Evolutionary conservation across 2,329 filamentous ascomycete genomes (phyloP), one percentile per base, ranked within the genome.

Genomic region (Reticulascus tulasneorum): DNA sequence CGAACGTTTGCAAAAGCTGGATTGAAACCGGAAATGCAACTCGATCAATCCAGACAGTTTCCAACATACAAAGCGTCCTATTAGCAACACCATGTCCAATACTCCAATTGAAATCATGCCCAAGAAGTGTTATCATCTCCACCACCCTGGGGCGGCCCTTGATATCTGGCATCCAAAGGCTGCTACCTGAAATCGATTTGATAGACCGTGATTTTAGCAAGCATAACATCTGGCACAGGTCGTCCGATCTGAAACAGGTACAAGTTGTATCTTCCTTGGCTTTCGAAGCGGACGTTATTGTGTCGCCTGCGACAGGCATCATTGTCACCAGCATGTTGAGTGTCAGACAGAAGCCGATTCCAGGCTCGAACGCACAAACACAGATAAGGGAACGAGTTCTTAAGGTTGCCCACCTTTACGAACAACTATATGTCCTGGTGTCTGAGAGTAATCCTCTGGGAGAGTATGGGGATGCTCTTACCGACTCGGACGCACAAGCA

Each of bases 301-400:
- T 90, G 6, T 86, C 86, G 0, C 79, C 86, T 0, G 69, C 66
- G 0, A 78, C 75, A 0, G 88, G 85, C 0, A 62, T 94, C 4
- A 57, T 94, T 1, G 52, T 85, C 15, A 86, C 86, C 1, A 85
- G 77, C 0, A 63, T 90, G 6, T 77, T 90, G 42, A 79, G 82
- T 46, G 69, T 84, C 18, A 83, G 81, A 27, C 90, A 95, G 50
- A 76, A 71, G 30, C 68, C 82, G 4, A 66, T 89, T 0, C 86
- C 86, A 0, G 56, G 59, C 2, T 55, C 56, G 6, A 64, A 57
- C 8, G 44, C 50, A 0, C 16, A 31, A 2, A 62, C 67, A 4
- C 60, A 64, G 11, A 63, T 88, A 11, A 71, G 73, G 23, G 68
- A 78, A 33, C 68, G 72, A 3, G 62, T 91, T 9, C 52, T 60